A percentile compares a stretch with the other conserved stretches of the same genome.
These are phyloP conservation scores for Leccinum fibrillosum DNA, from an alignment of 768 basidiomycete species.

Conservation along the genomic window DNA sequence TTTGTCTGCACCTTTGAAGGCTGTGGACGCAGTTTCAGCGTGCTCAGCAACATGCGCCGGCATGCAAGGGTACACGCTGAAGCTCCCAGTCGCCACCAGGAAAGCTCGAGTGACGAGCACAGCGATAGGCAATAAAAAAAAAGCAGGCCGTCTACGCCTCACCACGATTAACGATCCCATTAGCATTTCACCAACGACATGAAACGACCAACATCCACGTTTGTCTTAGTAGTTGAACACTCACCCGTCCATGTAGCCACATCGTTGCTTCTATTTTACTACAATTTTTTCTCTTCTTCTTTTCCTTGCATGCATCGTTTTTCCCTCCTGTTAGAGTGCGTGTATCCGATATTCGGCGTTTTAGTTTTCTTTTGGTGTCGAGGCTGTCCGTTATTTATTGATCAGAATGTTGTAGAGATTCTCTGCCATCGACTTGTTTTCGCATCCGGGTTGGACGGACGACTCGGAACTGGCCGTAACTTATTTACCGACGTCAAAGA, in stretches of 20 bases:
- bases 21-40: conserved; percentile 81
- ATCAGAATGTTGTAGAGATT: conserved; percentile 18
- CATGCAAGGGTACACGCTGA: conserved; percentile 72
- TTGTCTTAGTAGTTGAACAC: neutral
- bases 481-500: conserved; percentile 14
- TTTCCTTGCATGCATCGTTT: conserved; percentile 5
- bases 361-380: conserved; percentile 1
- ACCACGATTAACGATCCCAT: conserved; percentile 8
- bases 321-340: neutral
- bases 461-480: neutral
- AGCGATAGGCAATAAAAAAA: conserved; percentile 35
- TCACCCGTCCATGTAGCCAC: conserved; percentile 11
- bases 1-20: conserved; percentile 71
- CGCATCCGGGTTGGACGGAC: conserved; percentile 9
- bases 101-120: conserved; percentile 45
- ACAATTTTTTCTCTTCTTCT: neutral
- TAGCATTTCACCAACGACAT: conserved; percentile 4
- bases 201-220: conserved; percentile 4
- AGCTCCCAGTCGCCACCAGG: conserved; percentile 31
- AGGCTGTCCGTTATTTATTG: conserved; percentile 10
- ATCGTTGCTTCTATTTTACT: neutral
- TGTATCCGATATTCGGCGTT: conserved; percentile 17
- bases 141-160: conserved; percentile 13
- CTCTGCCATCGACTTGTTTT: conserved; percentile 12
- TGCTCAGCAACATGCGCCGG: conserved; percentile 86